Percentiles rank a stretch among this genome's conserved stretches.
Conservation (phyloP, 176 grass and related monocot genomes). For the Aechmea fasciata region DNA sequence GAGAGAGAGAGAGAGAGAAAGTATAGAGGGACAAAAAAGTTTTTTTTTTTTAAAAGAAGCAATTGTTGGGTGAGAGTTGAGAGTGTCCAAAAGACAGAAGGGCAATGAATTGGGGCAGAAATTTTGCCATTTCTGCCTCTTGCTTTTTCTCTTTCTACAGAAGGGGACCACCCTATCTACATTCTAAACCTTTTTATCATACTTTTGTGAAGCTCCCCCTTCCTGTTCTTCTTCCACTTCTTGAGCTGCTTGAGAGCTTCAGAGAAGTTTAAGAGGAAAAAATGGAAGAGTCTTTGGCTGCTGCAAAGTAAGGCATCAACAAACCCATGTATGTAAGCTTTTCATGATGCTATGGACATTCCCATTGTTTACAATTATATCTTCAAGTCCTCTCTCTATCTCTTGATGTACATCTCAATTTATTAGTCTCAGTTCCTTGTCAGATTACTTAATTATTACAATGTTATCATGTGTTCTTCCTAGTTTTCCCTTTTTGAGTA, state of each 20-base stretch:
- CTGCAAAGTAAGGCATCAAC: no score
- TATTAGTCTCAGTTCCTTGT: no score
- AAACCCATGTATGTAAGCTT: no score
- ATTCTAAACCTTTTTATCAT: not conserved
- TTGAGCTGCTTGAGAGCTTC: not conserved
- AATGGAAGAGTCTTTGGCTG: not conserved
- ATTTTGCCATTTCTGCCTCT: not conserved
- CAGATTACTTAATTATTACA: no score
- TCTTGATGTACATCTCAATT: no score
- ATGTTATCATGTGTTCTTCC: no score
- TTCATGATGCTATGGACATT: no score
- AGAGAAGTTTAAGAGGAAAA: not conserved
- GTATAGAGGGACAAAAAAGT: constrained; percentile 15
- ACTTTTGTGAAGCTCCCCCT: not conserved
- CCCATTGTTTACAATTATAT: no score
- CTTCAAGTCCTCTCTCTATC: no score
- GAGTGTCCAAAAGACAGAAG: constrained; percentile 7
- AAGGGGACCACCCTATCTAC: constrained; percentile 2
- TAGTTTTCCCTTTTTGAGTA: no score
- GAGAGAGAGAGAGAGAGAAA: not conserved
- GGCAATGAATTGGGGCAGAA: not conserved
- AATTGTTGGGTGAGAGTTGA: constrained; percentile 25
- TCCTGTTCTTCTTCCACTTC: not conserved
- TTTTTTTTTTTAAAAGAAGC: not conserved
- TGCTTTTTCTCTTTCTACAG: not conserved